These are phyloP conservation scores for Liquidambar formosana DNA, from an alignment of 164 flowering plant genomes.

Conservation along the genomic window DNA sequence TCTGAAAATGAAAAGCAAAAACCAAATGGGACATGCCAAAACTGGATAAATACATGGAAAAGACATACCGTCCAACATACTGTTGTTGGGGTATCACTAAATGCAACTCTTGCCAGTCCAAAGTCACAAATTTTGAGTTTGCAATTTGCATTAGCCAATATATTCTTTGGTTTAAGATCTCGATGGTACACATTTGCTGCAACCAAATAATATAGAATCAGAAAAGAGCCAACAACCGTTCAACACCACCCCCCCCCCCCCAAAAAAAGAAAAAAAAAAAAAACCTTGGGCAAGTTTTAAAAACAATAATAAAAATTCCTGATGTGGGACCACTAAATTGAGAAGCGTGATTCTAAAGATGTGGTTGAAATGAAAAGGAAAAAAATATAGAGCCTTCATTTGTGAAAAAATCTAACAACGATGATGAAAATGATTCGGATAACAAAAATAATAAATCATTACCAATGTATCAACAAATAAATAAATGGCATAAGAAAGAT, in stretches of 20 bases:
- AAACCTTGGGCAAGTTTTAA: not conserved
- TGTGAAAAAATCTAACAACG: not conserved
- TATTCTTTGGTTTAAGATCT: constrained; percentile 72
- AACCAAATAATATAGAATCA: constrained; percentile 18
- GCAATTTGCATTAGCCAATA: constrained; percentile 73
- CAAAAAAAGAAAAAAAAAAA: not conserved
- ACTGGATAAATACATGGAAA: not conserved
- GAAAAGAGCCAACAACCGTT: not conserved
- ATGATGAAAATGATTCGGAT: too few species aligned
- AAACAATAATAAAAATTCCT: not conserved
- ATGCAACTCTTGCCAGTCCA: constrained; percentile 71
- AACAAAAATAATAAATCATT: not conserved
- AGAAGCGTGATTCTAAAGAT: not conserved
- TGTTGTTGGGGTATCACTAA: constrained; percentile 57
- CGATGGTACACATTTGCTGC: constrained; percentile 75
- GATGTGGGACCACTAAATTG: too few species aligned
- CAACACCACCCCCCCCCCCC: not conserved
- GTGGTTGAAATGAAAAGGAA: not conserved
- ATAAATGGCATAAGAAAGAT: not conserved
- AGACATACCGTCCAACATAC: constrained; percentile 63
- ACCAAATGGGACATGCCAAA: not conserved
- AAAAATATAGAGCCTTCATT: not conserved
- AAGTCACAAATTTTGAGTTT: constrained; percentile 69
- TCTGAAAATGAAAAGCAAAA: not conserved
- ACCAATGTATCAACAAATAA: not conserved